Evolutionary conservation across 2,329 filamentous ascomycete species (phyloP).

Genomic region (Didymella arachidicola): DNA sequence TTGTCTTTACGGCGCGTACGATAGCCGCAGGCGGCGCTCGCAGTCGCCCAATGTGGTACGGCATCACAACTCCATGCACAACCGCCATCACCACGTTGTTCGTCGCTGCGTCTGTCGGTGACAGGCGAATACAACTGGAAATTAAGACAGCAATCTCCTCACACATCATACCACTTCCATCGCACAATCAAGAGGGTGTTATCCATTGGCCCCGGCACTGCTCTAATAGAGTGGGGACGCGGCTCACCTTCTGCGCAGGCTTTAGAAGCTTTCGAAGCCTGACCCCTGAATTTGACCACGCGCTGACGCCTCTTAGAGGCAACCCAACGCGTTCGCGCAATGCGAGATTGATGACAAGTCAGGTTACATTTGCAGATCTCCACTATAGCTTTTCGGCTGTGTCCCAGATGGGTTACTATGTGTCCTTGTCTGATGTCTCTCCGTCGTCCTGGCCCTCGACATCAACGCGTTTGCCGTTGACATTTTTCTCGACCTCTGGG

Average conservation of each 20-base stretch:
- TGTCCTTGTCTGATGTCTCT: constrained; percentile 50
- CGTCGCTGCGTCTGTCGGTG: constrained; percentile 5
- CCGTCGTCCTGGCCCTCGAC: constrained; percentile 70
- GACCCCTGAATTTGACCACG: constrained; percentile 18
- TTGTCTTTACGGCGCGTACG: constrained; percentile 15
- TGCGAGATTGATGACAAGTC: constrained; percentile 33
- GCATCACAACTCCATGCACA: background rate
- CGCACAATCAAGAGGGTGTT: constrained; percentile 20
- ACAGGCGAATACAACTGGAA: constrained; percentile 12
- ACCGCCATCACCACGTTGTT: constrained; percentile 5
- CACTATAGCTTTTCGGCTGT: constrained; percentile 31
- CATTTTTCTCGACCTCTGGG: constrained; percentile 76
- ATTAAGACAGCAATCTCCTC: constrained; percentile 23
- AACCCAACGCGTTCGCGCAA: constrained; percentile 21
- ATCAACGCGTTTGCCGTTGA: constrained; percentile 73
- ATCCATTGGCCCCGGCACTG: constrained; percentile 20
- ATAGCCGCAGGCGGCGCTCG: background rate
- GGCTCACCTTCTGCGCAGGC: constrained; percentile 32
- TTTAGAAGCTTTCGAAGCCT: constrained; percentile 37
- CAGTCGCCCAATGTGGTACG: constrained; percentile 5
- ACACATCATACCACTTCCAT: constrained; percentile 20
- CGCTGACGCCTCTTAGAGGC: constrained; percentile 2
- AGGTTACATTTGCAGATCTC: constrained; percentile 13
- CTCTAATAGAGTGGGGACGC: constrained; percentile 14
- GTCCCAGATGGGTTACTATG: constrained; percentile 36